These are phyloP conservation scores for Aspergillus sp. DNA, from an alignment of 2,329 filamentous ascomycete species.

Conservation along the genomic window DNA sequence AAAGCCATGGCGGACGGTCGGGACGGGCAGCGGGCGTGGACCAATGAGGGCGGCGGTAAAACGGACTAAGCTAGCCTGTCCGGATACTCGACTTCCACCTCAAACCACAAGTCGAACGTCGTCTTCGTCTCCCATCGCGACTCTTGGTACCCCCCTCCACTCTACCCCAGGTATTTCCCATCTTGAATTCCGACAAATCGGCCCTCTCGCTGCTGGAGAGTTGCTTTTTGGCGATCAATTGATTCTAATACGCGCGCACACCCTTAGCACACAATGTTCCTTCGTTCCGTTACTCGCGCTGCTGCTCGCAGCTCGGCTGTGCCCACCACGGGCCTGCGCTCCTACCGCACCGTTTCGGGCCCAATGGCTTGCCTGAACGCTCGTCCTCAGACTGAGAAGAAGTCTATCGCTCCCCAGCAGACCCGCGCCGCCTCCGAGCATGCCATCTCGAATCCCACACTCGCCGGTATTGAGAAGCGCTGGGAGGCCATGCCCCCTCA, in stretches of 20 bases:
- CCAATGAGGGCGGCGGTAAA: slow-evolving; percentile 41
- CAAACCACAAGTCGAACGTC: slow-evolving; percentile 40
- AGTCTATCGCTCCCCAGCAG: slow-evolving; percentile 51
- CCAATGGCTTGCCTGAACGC: slow-evolving; percentile 43
- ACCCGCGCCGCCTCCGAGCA: slow-evolving; percentile 68
- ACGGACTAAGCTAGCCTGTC: slow-evolving; percentile 36
- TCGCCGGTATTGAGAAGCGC: slow-evolving; percentile 98
- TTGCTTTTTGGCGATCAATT: slow-evolving; percentile 28
- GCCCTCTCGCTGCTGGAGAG: slow-evolving; percentile 22
- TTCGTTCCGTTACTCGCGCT: slow-evolving; percentile 49
- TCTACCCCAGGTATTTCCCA: slow-evolving; percentile 25
- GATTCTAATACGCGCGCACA: slow-evolving; percentile 31
- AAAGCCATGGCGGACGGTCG: slow-evolving; percentile 12
- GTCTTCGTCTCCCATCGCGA: slow-evolving; percentile 36
- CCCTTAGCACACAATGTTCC: slow-evolving; percentile 48
- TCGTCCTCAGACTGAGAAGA: slow-evolving; percentile 34
- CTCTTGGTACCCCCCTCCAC: slow-evolving; percentile 33
- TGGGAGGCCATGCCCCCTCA: slow-evolving; percentile 98
- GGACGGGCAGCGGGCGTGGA: slow-evolving; percentile 23
- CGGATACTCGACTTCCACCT: slow-evolving; percentile 44
- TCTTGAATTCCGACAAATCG: slow-evolving; percentile 30
- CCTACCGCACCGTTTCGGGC: slow-evolving; percentile 31
- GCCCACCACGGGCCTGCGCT: slow-evolving; percentile 38
- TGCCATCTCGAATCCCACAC: slow-evolving; percentile 95
- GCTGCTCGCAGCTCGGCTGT: slow-evolving; percentile 46